Conservation (phyloP, 2,329 filamentous ascomycete genomes). For the Pseudogymnoascus sp. region DNA sequence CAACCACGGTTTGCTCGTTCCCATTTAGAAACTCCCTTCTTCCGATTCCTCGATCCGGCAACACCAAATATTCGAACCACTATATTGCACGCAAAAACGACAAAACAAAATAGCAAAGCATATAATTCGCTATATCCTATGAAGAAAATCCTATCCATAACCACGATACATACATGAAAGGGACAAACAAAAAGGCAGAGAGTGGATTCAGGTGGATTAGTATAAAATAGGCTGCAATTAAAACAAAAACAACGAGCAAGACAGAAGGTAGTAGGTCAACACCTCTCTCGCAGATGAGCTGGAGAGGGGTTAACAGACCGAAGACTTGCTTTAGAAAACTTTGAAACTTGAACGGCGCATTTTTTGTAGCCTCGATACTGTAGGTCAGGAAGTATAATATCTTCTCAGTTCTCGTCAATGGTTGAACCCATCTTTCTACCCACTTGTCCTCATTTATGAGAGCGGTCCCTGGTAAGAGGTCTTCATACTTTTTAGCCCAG, state of each 20-base stretch:
- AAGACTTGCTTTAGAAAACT: neutral
- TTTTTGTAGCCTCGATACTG: neutral
- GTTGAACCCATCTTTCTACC: neutral
- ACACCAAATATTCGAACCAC: no score
- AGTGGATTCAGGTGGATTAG: neutral
- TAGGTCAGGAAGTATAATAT: no score
- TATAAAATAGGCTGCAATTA: neutral
- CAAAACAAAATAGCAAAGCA: neutral
- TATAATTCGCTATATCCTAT: neutral
- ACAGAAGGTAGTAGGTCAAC: neutral
- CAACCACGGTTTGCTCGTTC: no score
- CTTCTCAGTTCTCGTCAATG: neutral
- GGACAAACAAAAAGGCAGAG: neutral
- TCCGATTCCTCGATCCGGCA: no score
- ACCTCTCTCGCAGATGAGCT: neutral
- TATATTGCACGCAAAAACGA: no score
- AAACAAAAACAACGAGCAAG: neutral
- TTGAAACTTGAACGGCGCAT: no score
- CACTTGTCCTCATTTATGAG: neutral
- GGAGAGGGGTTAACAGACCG: neutral
- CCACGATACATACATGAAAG: neutral
- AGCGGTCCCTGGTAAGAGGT: neutral
- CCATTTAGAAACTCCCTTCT: no score
- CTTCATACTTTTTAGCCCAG: neutral
- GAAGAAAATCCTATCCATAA: neutral